Base-by-base conservation (phyloP, 192 early-diverging fungal genomes). In the Backusella liffmaniae region DNA sequence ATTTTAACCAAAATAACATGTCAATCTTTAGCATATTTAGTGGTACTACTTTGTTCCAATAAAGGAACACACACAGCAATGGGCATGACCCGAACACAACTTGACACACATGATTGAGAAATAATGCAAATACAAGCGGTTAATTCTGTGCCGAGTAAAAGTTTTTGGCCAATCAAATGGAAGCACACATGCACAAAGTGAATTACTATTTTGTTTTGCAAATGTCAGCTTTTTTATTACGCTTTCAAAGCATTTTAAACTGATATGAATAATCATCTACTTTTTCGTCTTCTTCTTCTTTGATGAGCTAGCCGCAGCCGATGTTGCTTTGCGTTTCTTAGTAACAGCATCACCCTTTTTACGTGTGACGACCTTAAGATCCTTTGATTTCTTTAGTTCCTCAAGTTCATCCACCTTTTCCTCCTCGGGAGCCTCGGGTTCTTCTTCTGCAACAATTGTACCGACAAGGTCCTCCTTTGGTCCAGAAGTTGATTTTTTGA, bases 391-490 rank as follows among this genome's bases (percentile, higher is more conserved):
- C 12, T 62, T 62, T 4, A 62, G 56, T 10, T 62, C 56, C 56
- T 62, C 56, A 0, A 62, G 10, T 62, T 62, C 56, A 37, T 69
- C 67, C 12, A 69, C 67, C 10, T 23, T n/a, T 23, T 87, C 88
- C 53, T 91, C 91, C 5, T 84, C 89, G 5, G 74, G 80, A 9
- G 77, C 72, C 12, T 49, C 82, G 0, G 68, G 76, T 62, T 80
- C 88, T 10, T 77, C 86, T 53, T 89, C 91, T 29, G 80, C 90
- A n/a, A 87, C 90, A 9, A 92, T 72, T 1, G 84, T 87, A 18
- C 92, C 92, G 37, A 91, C 86, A 6, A 83, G 76, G 72, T 93
- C 91, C 4, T 89, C 86, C 21, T 81, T 76, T 29, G 69, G 81
- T 5, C 72, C 81, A 7, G 73, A 42, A 5, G 68, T 37, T 30